phyloP scores from a whole-genome alignment of 2,329 filamentous ascomycete genomes.

The Aspergillus sp. region DNA sequence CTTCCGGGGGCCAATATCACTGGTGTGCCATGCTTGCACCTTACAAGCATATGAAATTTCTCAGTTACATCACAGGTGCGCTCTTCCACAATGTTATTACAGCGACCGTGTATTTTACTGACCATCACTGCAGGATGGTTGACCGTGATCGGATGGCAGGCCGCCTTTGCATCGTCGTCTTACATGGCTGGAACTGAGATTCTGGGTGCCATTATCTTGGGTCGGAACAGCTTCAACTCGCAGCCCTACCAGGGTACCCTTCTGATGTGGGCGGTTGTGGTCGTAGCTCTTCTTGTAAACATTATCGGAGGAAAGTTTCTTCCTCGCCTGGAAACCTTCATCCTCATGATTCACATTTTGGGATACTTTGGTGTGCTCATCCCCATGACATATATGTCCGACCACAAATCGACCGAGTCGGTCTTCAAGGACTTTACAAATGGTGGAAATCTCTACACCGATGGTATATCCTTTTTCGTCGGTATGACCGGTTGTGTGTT shows the following conservation, averaged over 20 bases:
- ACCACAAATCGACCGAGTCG: conserved; percentile 35
- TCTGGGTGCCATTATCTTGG: conserved; percentile 41
- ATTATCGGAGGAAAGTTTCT: conserved; percentile 45
- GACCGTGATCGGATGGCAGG: conserved; percentile 48
- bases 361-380: conserved; percentile 57
- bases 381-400: conserved; percentile 46
- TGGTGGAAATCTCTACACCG: conserved; percentile 43
- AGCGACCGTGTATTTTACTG: not conserved
- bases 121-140: conserved; percentile 37
- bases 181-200: conserved; percentile 37
- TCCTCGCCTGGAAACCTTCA: conserved; percentile 50
- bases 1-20: conserved; percentile 43
- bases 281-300: conserved; percentile 46
- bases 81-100: not conserved
- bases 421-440: conserved; percentile 54
- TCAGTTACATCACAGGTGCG: conserved; percentile 43
- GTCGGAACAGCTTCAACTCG: conserved; percentile 36
- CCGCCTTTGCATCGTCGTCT: conserved; percentile 39
- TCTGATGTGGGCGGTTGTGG: conserved; percentile 47
- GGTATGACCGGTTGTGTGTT: conserved; percentile 39
- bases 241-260: conserved; percentile 53
- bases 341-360: conserved; percentile 53
- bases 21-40: conserved; percentile 46
- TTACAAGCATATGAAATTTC: conserved; percentile 31
- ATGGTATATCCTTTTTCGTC: conserved; percentile 45